Conservation (phyloP, 2,329 filamentous ascomycete genomes). For the Diaporthe destruens region DNA sequence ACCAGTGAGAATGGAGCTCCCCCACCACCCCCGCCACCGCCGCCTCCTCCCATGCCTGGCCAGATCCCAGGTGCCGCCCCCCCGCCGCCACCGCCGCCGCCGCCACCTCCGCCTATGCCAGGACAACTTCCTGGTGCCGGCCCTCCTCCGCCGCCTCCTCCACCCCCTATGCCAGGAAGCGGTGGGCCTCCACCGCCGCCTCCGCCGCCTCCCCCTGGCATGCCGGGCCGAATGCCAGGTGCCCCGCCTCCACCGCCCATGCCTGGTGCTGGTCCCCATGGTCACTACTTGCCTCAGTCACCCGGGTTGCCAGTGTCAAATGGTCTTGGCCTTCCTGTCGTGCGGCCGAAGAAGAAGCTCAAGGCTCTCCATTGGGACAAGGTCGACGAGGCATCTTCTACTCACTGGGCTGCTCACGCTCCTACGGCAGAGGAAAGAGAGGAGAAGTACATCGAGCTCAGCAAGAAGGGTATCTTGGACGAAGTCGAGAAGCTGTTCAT, state of each 20-base stretch:
- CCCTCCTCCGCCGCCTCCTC: conserved; percentile 63
- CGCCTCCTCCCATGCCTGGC: conserved; percentile 50
- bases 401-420: conserved; percentile 90
- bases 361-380: conserved; percentile 99
- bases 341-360: conserved; percentile 97
- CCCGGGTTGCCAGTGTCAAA: conserved; percentile 66
- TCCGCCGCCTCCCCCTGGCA: conserved; percentile 58
- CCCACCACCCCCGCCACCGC: conserved; percentile 55
- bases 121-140: conserved; percentile 54
- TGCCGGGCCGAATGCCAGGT: conserved; percentile 49
- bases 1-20: conserved; percentile 55
- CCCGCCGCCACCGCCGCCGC: conserved; percentile 57
- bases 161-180: conserved; percentile 54
- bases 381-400: conserved; percentile 90
- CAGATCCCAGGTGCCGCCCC: conserved; percentile 51
- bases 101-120: conserved; percentile 60
- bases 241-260: conserved; percentile 51
- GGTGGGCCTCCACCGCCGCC: conserved; percentile 53
- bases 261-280: conserved; percentile 75
- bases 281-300: conserved; percentile 80
- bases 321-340: conserved; percentile 79
- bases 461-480: conserved; percentile 93
- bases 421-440: conserved; percentile 91
- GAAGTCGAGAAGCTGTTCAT: conserved; percentile 98
- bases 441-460: conserved; percentile 94